These are phyloP conservation scores for Solanum etuberosum DNA, from an alignment of 257 asterid species.

Conservation along the genomic window DNA sequence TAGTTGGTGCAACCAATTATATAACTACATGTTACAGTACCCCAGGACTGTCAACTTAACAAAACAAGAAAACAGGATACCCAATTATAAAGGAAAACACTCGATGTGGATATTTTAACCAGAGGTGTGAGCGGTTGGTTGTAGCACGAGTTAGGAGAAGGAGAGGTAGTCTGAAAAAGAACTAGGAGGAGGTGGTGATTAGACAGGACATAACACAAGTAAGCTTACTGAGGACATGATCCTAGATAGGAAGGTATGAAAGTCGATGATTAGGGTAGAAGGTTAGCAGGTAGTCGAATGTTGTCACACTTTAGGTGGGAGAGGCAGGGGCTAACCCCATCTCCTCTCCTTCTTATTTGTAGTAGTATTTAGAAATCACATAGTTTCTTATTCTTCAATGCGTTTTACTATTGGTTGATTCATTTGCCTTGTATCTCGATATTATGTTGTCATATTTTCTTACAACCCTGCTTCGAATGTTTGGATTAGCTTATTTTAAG, in stretches of 20 bases:
- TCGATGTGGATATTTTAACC: background rate
- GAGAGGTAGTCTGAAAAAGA: background rate
- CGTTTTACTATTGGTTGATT: background rate
- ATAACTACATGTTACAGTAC: background rate
- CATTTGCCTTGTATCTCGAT: background rate
- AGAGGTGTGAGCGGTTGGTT: background rate
- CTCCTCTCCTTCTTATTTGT: background rate
- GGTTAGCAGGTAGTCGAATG: background rate
- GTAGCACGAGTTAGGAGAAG: background rate
- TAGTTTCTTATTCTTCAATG: background rate
- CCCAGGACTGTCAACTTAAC: background rate
- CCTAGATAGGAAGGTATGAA: background rate
- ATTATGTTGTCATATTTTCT: background rate
- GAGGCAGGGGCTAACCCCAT: background rate
- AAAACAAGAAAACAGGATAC: background rate
- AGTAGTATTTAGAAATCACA: background rate
- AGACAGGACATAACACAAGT: background rate
- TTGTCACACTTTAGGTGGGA: background rate
- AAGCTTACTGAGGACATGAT: background rate
- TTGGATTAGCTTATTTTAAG: background rate
- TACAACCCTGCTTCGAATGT: background rate
- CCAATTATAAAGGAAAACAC: background rate
- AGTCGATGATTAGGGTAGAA: background rate
- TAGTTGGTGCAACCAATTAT: background rate
- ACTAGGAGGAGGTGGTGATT: background rate